A percentile compares a stretch with the other conserved stretches of the same genome.
Conservation (phyloP, 805 yeast genomes). For the Ogataea trehaloabstinens region DNA sequence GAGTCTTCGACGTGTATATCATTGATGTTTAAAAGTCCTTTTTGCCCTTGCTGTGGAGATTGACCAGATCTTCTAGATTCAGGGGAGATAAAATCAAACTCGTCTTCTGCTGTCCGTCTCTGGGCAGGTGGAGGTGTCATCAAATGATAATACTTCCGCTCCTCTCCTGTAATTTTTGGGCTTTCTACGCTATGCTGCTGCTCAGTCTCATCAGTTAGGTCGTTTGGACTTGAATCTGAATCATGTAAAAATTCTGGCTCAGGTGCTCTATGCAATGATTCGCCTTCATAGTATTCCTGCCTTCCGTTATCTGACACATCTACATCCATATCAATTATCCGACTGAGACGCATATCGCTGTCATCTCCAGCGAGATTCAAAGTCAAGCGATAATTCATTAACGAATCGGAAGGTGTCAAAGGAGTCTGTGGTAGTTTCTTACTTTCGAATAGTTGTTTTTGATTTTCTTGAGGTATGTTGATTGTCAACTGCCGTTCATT, state of each 20-base stretch:
- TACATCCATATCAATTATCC: conserved; percentile 16
- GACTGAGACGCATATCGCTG: conserved; percentile 18
- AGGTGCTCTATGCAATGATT: too few species aligned
- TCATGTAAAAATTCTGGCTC: too few species aligned
- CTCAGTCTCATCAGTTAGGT: too few species aligned
- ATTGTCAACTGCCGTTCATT: conserved; percentile 13
- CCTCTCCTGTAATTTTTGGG: too few species aligned
- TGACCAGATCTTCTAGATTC: conserved; percentile 6
- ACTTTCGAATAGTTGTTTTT: conserved; percentile 4
- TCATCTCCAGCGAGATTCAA: conserved; percentile 23
- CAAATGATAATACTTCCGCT: too few species aligned
- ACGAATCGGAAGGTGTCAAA: conserved; percentile 21
- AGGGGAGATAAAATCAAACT: conserved; percentile 11
- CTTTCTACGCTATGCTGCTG: too few species aligned
- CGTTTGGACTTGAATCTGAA: too few species aligned
- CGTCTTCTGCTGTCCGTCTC: conserved; percentile 4
- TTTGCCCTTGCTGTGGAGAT: neutral
- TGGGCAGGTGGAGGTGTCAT: neutral
- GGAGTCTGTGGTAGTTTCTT: conserved; percentile 24
- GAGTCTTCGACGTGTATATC: neutral
- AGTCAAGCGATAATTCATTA: conserved; percentile 27
- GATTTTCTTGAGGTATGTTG: conserved; percentile 9
- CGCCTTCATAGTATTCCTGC: too few species aligned
- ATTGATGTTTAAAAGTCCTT: neutral
- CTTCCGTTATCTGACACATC: too few species aligned